Evolutionary conservation across 495 filamentous ascomycete species (phyloP).

Genomic region (Neurospora discreta): DNA sequence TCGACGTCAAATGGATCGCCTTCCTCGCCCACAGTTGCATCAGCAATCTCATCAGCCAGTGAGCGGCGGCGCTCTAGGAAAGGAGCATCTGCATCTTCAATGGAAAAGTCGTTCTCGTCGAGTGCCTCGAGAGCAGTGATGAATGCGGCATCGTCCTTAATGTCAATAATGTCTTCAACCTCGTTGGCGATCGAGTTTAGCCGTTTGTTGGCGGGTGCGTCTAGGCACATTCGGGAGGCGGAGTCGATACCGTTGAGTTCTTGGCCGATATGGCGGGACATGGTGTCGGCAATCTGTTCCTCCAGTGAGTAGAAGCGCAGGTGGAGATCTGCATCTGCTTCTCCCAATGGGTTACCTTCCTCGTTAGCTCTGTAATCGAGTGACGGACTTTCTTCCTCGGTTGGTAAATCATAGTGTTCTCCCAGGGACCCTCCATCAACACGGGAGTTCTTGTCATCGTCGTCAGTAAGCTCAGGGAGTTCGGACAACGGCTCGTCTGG

Average conservation of each 20-base stretch:
- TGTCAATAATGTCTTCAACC: neutral
- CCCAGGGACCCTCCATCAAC: neutral
- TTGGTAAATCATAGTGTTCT: neutral
- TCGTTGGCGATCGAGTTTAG: neutral
- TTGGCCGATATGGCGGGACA: neutral
- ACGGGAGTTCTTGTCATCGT: neutral
- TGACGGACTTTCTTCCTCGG: neutral
- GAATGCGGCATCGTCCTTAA: neutral
- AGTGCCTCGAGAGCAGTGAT: neutral
- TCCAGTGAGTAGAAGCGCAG: neutral
- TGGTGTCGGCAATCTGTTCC: neutral
- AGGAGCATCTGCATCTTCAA: neutral
- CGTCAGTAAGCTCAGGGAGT: neutral
- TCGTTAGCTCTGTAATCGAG: neutral
- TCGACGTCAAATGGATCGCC: neutral
- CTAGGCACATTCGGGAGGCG: neutral
- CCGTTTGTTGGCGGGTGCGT: neutral
- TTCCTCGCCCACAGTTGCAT: neutral
- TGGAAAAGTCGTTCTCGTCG: neutral
- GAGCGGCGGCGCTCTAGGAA: neutral
- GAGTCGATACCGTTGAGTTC: neutral
- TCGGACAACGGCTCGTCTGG: neutral
- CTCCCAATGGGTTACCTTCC: neutral
- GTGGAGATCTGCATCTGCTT: neutral
- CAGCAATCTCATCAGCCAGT: neutral